These are phyloP conservation scores for Lactarius evosmus DNA, from an alignment of 768 basidiomycete species.

Conservation along the genomic window DNA sequence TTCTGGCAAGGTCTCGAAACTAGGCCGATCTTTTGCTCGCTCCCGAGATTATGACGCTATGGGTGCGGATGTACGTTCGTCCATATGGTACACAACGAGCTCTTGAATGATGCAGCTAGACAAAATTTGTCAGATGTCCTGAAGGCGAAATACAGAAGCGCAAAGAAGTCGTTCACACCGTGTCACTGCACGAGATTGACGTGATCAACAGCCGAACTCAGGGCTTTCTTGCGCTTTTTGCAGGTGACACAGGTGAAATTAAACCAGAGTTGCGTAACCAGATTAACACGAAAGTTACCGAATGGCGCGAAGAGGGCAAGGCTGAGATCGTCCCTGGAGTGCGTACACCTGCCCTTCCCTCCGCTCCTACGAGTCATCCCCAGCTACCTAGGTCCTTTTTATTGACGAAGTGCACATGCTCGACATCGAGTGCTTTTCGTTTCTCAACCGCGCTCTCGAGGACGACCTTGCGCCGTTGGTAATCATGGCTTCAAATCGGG, in stretches of 20 bases:
- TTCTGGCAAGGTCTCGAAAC: constrained; percentile 93
- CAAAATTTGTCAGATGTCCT: constrained; percentile 96
- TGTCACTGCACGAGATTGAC: constrained; percentile 97
- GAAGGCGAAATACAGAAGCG: constrained; percentile 98
- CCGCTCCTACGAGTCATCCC: background rate
- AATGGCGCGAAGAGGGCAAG: constrained; percentile 99
- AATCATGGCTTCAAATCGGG: constrained; percentile 97
- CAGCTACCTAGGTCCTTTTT: constrained; percentile 72
- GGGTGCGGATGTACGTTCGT: constrained; percentile 86
- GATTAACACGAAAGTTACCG: constrained; percentile 94
- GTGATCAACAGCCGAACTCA: constrained; percentile 99
- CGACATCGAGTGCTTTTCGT: constrained; percentile 99
- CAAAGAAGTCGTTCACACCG: constrained; percentile 96
- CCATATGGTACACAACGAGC: background rate
- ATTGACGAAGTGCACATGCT: constrained; percentile 99
- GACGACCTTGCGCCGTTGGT: constrained; percentile 91
- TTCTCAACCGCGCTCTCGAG: constrained; percentile 94
- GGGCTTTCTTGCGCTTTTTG: constrained; percentile 93
- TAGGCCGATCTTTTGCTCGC: constrained; percentile 94
- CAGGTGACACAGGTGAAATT: constrained; percentile 98
- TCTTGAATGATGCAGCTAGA: constrained; percentile 47
- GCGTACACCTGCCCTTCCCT: constrained; percentile 33
- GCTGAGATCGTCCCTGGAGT: constrained; percentile 97
- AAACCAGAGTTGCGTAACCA: constrained; percentile 95
- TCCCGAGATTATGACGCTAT: constrained; percentile 98